Conservation (phyloP, 805 yeast species). For the Ogataea pini region DNA sequence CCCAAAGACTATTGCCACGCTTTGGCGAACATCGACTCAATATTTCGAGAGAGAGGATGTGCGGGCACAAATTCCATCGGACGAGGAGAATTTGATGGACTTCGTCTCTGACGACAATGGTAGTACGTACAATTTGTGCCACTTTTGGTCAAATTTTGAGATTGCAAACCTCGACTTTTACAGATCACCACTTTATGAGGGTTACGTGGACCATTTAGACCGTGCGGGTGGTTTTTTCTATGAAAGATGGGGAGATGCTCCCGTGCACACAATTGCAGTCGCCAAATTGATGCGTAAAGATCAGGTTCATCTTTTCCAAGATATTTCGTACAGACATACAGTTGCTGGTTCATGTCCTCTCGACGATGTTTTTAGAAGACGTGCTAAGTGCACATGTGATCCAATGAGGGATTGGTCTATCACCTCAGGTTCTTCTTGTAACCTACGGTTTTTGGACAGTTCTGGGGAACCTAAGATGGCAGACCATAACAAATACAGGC, state of each 20-base stretch:
- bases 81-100: constrained; percentile 46
- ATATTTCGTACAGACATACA: constrained; percentile 78
- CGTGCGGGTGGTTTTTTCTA: constrained; percentile 75
- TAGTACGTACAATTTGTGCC: constrained; percentile 66
- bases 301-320: constrained; percentile 74
- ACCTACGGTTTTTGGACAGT: constrained; percentile 27
- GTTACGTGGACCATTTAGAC: constrained; percentile 65
- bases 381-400: constrained; percentile 71
- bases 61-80: constrained; percentile 19
- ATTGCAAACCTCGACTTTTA: constrained; percentile 68
- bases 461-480: constrained; percentile 22
- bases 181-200: constrained; percentile 55
- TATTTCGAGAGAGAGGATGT: constrained; percentile 38
- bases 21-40: constrained; percentile 51
- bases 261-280: constrained; percentile 49
- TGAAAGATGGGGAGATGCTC: constrained; percentile 89
- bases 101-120: constrained; percentile 71
- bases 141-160: constrained; percentile 82
- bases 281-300: constrained; percentile 52
- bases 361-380: constrained; percentile 52
- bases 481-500: constrained; percentile 28
- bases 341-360: constrained; percentile 82
- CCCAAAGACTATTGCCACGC: constrained; percentile 50
- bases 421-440: constrained; percentile 35
- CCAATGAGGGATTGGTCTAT: constrained; percentile 71